Evolutionary conservation across 1,139 yeast species (phyloP).

Genomic region (Kluyveromyces sp.): DNA sequence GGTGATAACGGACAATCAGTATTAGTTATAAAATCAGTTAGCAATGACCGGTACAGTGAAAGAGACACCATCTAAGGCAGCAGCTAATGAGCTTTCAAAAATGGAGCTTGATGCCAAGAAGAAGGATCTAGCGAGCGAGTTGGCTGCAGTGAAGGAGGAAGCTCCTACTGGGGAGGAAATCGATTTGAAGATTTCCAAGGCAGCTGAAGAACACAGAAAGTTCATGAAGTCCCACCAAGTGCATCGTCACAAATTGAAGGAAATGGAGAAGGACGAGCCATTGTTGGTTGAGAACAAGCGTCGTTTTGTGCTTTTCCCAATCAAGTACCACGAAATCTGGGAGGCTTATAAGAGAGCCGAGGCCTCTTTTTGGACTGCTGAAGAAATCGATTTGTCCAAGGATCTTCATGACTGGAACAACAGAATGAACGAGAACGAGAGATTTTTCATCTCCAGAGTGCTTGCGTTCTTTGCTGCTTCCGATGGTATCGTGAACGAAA

Average conservation of each 20-base stretch:
- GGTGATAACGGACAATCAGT: background rate
- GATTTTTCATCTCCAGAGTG: slow-evolving; percentile 82
- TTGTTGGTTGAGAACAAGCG: slow-evolving; percentile 75
- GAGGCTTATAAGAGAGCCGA: slow-evolving; percentile 98
- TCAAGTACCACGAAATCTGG: slow-evolving; percentile 97
- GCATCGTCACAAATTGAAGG: slow-evolving; percentile 68
- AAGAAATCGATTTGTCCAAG: slow-evolving; percentile 92
- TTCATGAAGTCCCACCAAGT: slow-evolving; percentile 55
- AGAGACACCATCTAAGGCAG: slow-evolving; percentile 40
- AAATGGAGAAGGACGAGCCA: slow-evolving; percentile 81
- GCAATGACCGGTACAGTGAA: slow-evolving; percentile 17
- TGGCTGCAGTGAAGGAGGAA: slow-evolving; percentile 8
- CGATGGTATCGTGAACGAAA: slow-evolving; percentile 96
- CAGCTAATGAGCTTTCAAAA: slow-evolving; percentile 36
- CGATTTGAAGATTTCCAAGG: slow-evolving; percentile 20
- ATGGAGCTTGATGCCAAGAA: slow-evolving; percentile 32
- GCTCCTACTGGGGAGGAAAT: slow-evolving; percentile 11
- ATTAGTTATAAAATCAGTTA: background rate
- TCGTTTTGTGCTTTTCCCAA: slow-evolving; percentile 94
- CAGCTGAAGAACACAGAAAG: slow-evolving; percentile 37
- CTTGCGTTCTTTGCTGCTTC: slow-evolving; percentile 98
- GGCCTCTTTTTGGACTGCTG: slow-evolving; percentile 99
- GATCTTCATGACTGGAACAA: slow-evolving; percentile 88
- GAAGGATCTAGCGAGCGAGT: slow-evolving; percentile 17
- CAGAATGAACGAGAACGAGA: slow-evolving; percentile 77